Conservation (phyloP, 2,329 filamentous ascomycete genomes). For the Xylariales sp. region DNA sequence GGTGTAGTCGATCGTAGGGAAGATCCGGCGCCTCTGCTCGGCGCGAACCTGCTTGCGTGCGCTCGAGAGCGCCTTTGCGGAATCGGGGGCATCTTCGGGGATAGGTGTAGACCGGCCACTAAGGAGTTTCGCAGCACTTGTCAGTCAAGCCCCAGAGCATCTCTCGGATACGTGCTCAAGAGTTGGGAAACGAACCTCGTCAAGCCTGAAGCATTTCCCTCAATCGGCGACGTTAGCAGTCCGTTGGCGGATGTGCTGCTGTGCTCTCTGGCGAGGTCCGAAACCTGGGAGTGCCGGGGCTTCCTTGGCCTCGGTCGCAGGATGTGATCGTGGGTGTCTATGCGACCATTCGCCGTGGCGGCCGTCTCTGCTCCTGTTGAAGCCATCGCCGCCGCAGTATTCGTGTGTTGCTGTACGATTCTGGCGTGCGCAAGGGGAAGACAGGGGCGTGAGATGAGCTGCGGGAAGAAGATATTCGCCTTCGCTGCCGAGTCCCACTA, state of each 20-base stretch:
- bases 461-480: too few relatives aligned
- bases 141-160: slow-evolving; percentile 5
- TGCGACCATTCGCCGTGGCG: slow-evolving; percentile 13
- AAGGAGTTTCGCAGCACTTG: slow-evolving; percentile 4
- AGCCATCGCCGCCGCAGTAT: slow-evolving; percentile 5
- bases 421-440: too few relatives aligned
- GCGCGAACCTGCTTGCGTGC: slow-evolving; percentile 80
- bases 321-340: slow-evolving; percentile 37
- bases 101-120: slow-evolving; percentile 83
- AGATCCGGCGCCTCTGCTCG: slow-evolving; percentile 76
- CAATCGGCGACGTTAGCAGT: slow-evolving; percentile 26
- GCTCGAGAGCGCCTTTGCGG: slow-evolving; percentile 77
- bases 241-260: slow-evolving; percentile 33
- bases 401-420: neutral
- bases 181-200: too few relatives aligned
- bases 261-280: slow-evolving; percentile 36
- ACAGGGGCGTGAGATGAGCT: too few relatives aligned
- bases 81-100: slow-evolving; percentile 87
- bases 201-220: slow-evolving; percentile 34
- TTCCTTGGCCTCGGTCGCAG: slow-evolving; percentile 47
- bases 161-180: slow-evolving; percentile 9
- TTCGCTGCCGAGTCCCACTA: too few relatives aligned
- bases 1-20: slow-evolving; percentile 89
- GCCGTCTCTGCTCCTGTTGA: slow-evolving; percentile 9
- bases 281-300: slow-evolving; percentile 42